Evolutionary conservation across 768 basidiomycete species (phyloP), one percentile per base, ranked within the genome.

Genomic region (Termitomyces sp.): DNA sequence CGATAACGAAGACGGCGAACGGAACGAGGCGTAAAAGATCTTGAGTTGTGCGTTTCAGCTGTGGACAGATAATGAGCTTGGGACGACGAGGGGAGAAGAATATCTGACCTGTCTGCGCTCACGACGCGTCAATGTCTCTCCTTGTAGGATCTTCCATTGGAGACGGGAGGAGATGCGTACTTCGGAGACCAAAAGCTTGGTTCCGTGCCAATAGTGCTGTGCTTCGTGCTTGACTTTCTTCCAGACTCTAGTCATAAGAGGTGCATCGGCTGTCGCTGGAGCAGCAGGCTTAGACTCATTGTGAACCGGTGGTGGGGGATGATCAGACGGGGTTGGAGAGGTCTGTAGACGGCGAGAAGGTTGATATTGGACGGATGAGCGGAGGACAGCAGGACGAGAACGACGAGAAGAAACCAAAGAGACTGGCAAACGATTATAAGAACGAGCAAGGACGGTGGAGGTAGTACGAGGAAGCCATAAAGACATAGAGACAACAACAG

Each of bases 201-300:
- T 83, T 12, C 97, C 96, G 62, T 95, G 88, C 95, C 95, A 98
- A 72, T 98, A 99, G 72, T 99, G 96, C 59, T 85, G 82, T 0
- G 88, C 94, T 73, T 98, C 97, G 67, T 98, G 92, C 76, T 98
- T 99, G 61, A 98, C 87, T 65, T 87, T 91, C 65, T 89, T 89
- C 96, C 96, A 98, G 7, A 83, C 82, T 41, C 95, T 80, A 11
- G 83, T 78, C 42, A 76, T 58, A 3, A 91, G 70, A 13, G 81
- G 79, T 20, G 65, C 68, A 44, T 77, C 70, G 3, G 77, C 60
- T 8, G 66, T 72, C 0, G 78, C 72, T 11, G 83, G 84, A 8
- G 78, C 78, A n/a, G 73, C 69, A 0, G 81, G 66, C 66, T 83
- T 86, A 33, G 69, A 64, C 59, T 84, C 82, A 18, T 66, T 67